Evolutionary conservation across 2,329 filamentous ascomycete genomes (phyloP), one percentile per base, ranked within the genome.

Genomic region (Zymoseptoria crescenta): DNA sequence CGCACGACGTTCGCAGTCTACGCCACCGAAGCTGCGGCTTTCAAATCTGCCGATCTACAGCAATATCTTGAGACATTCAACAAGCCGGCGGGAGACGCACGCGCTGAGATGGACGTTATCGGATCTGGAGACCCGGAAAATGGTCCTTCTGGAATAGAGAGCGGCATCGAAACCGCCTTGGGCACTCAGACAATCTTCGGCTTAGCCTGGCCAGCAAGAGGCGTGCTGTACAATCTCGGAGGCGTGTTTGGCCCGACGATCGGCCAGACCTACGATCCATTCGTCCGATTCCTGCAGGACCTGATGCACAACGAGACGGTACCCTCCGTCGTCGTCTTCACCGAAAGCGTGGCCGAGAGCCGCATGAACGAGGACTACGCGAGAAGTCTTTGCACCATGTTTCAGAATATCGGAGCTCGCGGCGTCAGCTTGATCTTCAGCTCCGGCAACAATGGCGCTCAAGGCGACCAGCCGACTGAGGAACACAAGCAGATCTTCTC

Each of bases 361-460:
- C 28, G 54, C 1, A 52, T 68, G 21, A 62, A 67, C 51, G 61
- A 59, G 16, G 64, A 79, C 19, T 89, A 87, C 65, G 82, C 83
- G 8, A 74, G 75, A 52, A 79, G 80, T 53, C 81, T 87, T 6
- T 88, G 86, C 75, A 80, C 81, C 63, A 75, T 85, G 67, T 85
- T 87, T 67, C 83, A 81, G 54, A 80, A 86, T 65, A 80, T 87
- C 45, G 85, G 84, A n/a, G 79, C 83, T 1, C 81, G 85, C 49
- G 86, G 86, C 13, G 80, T 85, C 1, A 82, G 81, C 0, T 76
- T 87, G 6, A 74, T 88, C 19, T 84, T 84, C 62, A 80, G 82
- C 8, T 81, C 80, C 8, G 87, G 87, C 3, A 85, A 89, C 65
- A 73, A 74, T 27, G 84, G 83, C 24, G 56, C 65, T 9, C 64